Base-by-base conservation (phyloP, 1,284 basidiomycete genomes). In the Dichomitus squalens region DNA sequence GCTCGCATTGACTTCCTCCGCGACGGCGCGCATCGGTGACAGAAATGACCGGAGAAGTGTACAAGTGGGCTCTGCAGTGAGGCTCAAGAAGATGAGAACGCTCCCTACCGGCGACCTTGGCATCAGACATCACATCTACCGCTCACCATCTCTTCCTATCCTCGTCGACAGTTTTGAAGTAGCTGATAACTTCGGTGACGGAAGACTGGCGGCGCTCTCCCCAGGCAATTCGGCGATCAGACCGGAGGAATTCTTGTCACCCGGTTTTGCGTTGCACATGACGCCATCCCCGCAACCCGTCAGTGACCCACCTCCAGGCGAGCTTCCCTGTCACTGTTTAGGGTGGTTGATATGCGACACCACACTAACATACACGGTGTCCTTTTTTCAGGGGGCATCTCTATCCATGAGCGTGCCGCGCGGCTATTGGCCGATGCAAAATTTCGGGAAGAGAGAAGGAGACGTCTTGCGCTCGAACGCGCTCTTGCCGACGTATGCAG, bases 381-480 rank as follows among this genome's bases (percentile, higher is more conserved):
- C n/a, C n/a, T n/a, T n/a, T n/a, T n/a, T 49, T 16, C 27, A 27
- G 48, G 12, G 8, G 20, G 16, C 11, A 20, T 23, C 35, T 18
- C 9, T 11, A 12, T 41, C 20, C 29, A 43, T 12, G 50, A 52
- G 40, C 50, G 40, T 7, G 40, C 40, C 3, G 29, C 27, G 16
- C 50, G 39, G 2, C 39, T 52, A 9, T 21, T 43, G 9, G 27
- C 40, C 11, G 50, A 52, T 16, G 31, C 33, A n/a, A 40, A 38
- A 18, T 39, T 34, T 18, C 21, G 38, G 31, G 39, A 49, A 20
- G 51, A 53, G 27, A 38, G 38, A 11, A 12, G 41, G 35, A 44
- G 51, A 8, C 55, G 55, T 7, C 7, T 41, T 12, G 12, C 48
- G 21, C 50, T 52, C 7, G 55, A 57, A 46, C 29, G 34, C 31